These are phyloP conservation scores for Lindgomyces ingoldianus DNA, from an alignment of 495 filamentous ascomycete species.

Conservation along the genomic window DNA sequence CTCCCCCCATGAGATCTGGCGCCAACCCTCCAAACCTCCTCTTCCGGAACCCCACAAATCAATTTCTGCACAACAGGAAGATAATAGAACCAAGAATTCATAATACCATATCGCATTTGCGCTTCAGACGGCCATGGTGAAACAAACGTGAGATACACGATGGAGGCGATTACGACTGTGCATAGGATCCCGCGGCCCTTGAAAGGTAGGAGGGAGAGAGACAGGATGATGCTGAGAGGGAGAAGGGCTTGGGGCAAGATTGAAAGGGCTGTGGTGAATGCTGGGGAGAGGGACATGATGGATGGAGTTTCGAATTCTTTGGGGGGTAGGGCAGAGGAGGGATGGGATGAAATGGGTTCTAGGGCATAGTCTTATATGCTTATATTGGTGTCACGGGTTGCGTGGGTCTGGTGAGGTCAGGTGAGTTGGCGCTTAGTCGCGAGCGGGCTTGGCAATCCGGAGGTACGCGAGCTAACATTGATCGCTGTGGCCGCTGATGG, in stretches of 20 bases:
- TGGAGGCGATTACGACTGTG: neutral
- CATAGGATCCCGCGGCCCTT: neutral
- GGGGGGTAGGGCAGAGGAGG: no score
- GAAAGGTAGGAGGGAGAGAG: neutral
- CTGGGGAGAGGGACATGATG: neutral
- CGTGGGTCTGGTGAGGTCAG: neutral
- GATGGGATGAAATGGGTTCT: no score
- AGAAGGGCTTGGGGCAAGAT: neutral
- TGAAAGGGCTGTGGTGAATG: neutral
- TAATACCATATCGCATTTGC: neutral
- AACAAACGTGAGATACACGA: neutral
- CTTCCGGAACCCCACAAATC: neutral
- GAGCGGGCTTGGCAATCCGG: neutral
- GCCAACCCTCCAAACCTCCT: neutral
- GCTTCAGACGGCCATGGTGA: neutral
- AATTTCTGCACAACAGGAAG: neutral
- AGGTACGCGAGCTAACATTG: no score
- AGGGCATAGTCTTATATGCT: neutral
- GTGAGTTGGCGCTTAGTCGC: neutral
- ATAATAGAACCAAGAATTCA: neutral
- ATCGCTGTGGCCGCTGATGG: no score
- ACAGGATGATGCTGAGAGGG: neutral
- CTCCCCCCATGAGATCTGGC: neutral
- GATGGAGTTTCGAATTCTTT: neutral
- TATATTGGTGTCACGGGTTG: neutral